Base-by-base conservation (phyloP, 2,329 filamentous ascomycete species). In the Gaeumannomyces tritici region DNA sequence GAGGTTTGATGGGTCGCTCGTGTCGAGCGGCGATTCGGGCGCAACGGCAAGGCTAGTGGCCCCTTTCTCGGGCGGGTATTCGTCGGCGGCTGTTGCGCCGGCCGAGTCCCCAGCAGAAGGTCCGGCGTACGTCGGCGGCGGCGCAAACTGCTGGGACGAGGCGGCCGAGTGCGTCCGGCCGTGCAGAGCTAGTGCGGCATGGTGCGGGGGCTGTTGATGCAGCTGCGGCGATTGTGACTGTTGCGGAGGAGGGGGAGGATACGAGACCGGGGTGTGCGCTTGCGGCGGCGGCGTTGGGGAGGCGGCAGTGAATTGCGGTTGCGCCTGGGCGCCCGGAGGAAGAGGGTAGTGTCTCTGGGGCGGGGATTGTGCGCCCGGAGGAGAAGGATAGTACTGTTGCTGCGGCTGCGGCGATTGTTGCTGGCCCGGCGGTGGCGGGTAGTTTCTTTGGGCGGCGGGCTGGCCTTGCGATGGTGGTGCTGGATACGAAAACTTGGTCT, bases 401-500 rank as follows among this genome's bases (percentile, higher is more conserved):
- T 61, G 60, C 33, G 29, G 55, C 21, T 21, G 24, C 3, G 69
- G 68, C 9, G 75, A 71, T 28, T 55, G 54, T 21, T 61, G 60
- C 9, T 55, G 60, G n/a, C 31, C 54, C 3, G 69, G 68, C 9
- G 75, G 72, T 58, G 76, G 75, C 33, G 76, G 74, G 56, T 75
- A 78, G 29, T 69, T 70, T 61, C 68, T 71, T 61, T 73, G 71
- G 62, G 71, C 70, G 11, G 61, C 27, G 24, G 57, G 59, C 24
- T 55, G 59, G 27, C 61, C 57, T n/a, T 63, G n/a, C 21, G 66
- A 62, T 11, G 71, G 71, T 24, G 72, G 72, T 26, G 72, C 62
- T n/a, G 70, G 69, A 61, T 75, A 75, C 9, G 73, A 73, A 65
- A 75, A 74, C 63, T 72, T 73, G 62, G 72, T 73, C 65, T 72